A percentile compares a stretch with the other conserved stretches of the same genome.
Conservation (phyloP, 2,329 filamentous ascomycete genomes). For the Cadophora gregata region DNA sequence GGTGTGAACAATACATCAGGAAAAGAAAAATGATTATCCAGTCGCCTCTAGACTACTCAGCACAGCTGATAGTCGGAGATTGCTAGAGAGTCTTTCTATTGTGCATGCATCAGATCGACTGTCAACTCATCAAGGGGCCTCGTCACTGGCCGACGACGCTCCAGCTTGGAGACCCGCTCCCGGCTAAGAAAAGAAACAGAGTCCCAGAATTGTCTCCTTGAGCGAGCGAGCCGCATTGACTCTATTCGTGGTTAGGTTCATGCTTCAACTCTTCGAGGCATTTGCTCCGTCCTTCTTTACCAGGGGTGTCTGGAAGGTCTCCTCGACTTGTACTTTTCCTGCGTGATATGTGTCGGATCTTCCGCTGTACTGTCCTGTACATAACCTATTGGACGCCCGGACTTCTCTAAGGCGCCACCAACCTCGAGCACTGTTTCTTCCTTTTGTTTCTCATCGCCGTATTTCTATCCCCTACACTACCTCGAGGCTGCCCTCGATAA, state of each 20-base stretch:
- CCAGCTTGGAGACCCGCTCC: background rate
- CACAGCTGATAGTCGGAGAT: background rate
- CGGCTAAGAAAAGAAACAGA: conserved; percentile 4
- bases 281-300: background rate
- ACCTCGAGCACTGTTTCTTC: background rate
- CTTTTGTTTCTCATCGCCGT: background rate
- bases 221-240: conserved; percentile 14
- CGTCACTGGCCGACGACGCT: background rate
- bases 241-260: background rate
- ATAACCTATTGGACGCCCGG: conserved; percentile 12
- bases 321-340: background rate
- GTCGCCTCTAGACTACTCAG: background rate
- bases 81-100: background rate
- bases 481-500: background rate
- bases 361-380: background rate
- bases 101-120: background rate
- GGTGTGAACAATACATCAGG: background rate
- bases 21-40: background rate
- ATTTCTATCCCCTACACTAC: background rate
- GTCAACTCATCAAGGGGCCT: background rate
- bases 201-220: background rate
- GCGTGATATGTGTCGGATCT: background rate
- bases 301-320: background rate
- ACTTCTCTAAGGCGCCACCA: conserved; percentile 6
- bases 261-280: conserved; percentile 10